These are phyloP conservation scores for Phaeosphaeriaceae sp. DNA, from an alignment of 2,329 filamentous ascomycete species.

Conservation along the genomic window DNA sequence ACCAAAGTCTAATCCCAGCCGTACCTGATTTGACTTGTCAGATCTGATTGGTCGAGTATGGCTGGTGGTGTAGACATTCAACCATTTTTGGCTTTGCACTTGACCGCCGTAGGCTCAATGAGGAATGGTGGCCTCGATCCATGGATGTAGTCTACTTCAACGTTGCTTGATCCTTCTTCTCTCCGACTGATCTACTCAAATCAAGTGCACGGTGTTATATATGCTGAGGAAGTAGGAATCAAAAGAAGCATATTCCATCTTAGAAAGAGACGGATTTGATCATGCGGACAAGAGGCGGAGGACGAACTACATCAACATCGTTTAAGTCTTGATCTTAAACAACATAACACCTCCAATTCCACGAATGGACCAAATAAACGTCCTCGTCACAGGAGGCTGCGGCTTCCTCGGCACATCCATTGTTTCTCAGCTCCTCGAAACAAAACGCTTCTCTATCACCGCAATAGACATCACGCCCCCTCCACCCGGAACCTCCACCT, in stretches of 20 bases:
- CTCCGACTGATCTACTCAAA: not conserved
- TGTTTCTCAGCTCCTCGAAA: conserved; percentile 47
- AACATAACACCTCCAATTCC: not conserved
- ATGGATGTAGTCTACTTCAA: not conserved
- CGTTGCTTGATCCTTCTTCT: not conserved
- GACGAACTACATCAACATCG: conserved; percentile 9
- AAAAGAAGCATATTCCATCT: not conserved
- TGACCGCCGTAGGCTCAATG: not conserved
- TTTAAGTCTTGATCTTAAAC: not conserved
- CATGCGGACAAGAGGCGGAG: conserved; percentile 13
- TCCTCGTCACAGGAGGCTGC: conserved; percentile 57
- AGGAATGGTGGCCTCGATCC: not conserved
- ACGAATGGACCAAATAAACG: conserved; percentile 34
- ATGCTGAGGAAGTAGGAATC: not conserved
- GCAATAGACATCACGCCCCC: conserved; percentile 50
- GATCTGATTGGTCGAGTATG: not conserved
- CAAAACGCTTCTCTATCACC: conserved; percentile 49
- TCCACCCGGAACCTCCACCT: conserved; percentile 32
- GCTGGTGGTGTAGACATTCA: not conserved
- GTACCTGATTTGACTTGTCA: not conserved
- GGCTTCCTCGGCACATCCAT: conserved; percentile 56
- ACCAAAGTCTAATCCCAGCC: too few species aligned
- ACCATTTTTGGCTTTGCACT: not conserved
- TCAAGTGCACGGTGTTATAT: not conserved
- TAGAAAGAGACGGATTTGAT: not conserved